A percentile compares a stretch with the other conserved stretches of the same genome.
Conservation (phyloP, 768 basidiomycete species). For the Macrolepiota albuminosa region DNA sequence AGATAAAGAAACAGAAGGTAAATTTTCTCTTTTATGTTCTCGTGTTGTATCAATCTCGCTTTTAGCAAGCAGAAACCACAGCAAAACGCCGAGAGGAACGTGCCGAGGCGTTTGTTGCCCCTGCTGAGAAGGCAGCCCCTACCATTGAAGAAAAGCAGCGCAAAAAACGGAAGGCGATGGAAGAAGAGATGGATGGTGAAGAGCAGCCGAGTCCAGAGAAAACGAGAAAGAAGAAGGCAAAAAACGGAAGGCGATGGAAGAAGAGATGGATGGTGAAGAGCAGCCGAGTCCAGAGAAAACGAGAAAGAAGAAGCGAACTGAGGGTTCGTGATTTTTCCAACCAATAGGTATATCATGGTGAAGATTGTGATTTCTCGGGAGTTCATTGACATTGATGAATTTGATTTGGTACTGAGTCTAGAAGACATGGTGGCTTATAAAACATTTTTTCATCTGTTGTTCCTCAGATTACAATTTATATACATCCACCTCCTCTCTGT, state of each 20-base stretch:
- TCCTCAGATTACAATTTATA: too few relatives aligned
- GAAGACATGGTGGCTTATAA: too few relatives aligned
- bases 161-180: constrained; percentile 39
- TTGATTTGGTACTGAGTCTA: too few relatives aligned
- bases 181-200: constrained; percentile 26
- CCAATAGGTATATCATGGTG: not conserved
- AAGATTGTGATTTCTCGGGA: not conserved
- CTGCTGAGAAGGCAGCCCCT: constrained; percentile 68
- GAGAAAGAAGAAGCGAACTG: constrained; percentile 28
- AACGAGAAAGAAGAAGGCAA: constrained; percentile 36
- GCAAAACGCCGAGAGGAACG: constrained; percentile 73
- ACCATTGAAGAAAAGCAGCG: constrained; percentile 77
- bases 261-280: constrained; percentile 25
- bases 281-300: constrained; percentile 14
- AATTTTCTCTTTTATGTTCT: not conserved
- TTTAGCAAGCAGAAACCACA: constrained; percentile 74
- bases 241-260: constrained; percentile 35
- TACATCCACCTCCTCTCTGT: too few relatives aligned
- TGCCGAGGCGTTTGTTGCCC: constrained; percentile 85
- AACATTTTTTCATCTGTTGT: too few relatives aligned
- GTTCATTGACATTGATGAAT: too few relatives aligned
- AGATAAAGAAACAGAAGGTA: constrained; percentile 74
- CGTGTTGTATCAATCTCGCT: constrained; percentile 4
- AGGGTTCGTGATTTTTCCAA: constrained; percentile 3
- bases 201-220: constrained; percentile 16